Evolutionary conservation across 2,329 filamentous ascomycete genomes (phyloP), one percentile per base, ranked within the genome.

Genomic region (Orbilia javanica): DNA sequence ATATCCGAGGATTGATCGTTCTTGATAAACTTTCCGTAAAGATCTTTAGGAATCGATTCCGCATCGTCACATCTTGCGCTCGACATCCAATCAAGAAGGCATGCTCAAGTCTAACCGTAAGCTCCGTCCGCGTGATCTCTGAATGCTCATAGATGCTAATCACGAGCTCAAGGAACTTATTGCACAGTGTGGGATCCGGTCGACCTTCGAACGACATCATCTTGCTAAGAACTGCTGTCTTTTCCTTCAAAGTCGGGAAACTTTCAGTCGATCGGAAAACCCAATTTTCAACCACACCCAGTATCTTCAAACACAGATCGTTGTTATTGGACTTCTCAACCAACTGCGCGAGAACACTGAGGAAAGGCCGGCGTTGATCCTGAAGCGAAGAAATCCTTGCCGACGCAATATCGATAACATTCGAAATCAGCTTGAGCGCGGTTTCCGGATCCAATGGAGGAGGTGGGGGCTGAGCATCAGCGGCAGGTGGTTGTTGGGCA

Each of bases 141-240:
- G 94, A 93, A 82, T 99, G 96, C 83, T 99, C 96, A 83, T 99
- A 99, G 76, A 99, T 97, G 60, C 94, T 91, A 81, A 99, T 97
- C 27, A 99, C 96, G 27, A 99, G 89, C 80, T 98, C 93, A 74
- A 99, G 87, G 86, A 98, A 99, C 83, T 95, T 95, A 81, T 91
- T 94, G 72, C 99, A 87, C 85, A 99, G 91, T 0, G 91, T 93
- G 34, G 91, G 89, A 83, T 98, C 95, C 29, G 88, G 86, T 44
- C 96, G 89, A 72, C 93, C 90, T 84, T 99, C 96, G 81, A 99
- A 99, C 0, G 94, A 91, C 15, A 98, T 86, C 96, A 99, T 99
- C 85, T 99, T 99, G 82, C 97, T 94, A n/a, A 99, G 86, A 0
- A 99, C 96, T 0, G 96, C 96, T 0, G 95, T 98, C 86, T 99